phyloP scores from a whole-genome alignment of 116 monocot species.

The Posidonia oceanica region DNA sequence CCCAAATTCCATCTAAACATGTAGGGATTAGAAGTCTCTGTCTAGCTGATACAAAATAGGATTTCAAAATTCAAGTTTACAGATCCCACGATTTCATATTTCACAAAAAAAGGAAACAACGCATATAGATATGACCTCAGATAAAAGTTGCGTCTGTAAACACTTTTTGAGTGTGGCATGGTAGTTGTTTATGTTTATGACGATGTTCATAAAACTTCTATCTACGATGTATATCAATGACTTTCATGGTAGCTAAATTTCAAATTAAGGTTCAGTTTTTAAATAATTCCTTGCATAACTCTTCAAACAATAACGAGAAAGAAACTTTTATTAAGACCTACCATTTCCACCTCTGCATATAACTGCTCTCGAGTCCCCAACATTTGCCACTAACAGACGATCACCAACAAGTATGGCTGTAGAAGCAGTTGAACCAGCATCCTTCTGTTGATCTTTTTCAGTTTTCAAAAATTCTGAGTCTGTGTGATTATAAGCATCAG shows the following conservation, averaged over 20 bases:
- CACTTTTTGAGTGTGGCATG: too few species aligned
- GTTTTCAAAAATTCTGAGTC: constrained; percentile 83
- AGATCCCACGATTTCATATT: too few species aligned
- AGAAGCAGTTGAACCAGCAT: constrained; percentile 71
- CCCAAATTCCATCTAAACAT: not conserved
- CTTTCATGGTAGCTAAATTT: not conserved
- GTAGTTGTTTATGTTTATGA: not conserved
- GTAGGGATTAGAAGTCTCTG: not conserved
- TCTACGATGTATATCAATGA: not conserved
- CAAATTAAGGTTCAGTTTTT: not conserved
- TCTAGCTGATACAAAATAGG: too few species aligned
- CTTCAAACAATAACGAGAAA: not conserved
- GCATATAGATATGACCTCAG: too few species aligned
- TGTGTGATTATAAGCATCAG: constrained; percentile 83
- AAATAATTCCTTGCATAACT: not conserved
- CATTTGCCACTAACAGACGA: constrained; percentile 57
- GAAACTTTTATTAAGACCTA: not conserved
- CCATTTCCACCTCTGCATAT: constrained; percentile 65
- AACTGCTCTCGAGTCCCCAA: constrained; percentile 78
- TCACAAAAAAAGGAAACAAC: too few species aligned
- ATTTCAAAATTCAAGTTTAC: too few species aligned
- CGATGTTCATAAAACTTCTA: not conserved
- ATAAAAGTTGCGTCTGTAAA: too few species aligned
- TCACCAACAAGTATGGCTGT: constrained; percentile 69
- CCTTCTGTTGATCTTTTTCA: constrained; percentile 53